Evolutionary conservation across 2,329 filamentous ascomycete species (phyloP).

Genomic region (Penicillium sp.): DNA sequence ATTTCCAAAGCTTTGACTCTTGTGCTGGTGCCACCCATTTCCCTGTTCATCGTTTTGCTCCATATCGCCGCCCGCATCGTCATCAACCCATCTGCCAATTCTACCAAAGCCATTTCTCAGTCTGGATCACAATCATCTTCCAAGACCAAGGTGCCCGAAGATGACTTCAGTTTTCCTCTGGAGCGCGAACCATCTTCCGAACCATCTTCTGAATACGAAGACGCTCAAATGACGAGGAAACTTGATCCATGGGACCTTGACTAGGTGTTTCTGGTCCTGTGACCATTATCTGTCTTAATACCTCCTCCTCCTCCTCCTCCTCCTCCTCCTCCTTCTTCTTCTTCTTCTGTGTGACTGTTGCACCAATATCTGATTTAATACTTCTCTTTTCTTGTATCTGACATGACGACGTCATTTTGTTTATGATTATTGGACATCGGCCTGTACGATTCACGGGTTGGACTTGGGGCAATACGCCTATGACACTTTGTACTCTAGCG

Average conservation of each 20-base stretch:
- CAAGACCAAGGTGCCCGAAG: constrained; percentile 27
- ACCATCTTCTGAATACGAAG: constrained; percentile 25
- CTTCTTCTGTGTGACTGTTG: constrained; percentile 6
- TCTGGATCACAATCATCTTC: constrained; percentile 17
- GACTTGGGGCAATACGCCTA: neutral
- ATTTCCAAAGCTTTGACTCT: constrained; percentile 76
- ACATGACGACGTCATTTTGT: constrained; percentile 11
- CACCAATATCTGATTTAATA: constrained; percentile 15
- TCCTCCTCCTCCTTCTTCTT: constrained; percentile 2
- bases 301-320: neutral
- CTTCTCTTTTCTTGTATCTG: constrained; percentile 3
- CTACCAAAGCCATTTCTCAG: constrained; percentile 17
- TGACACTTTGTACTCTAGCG: constrained; percentile 17
- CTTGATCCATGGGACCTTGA: constrained; percentile 32
- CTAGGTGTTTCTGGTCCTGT: constrained; percentile 1
- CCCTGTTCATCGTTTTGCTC: constrained; percentile 76
- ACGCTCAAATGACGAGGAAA: constrained; percentile 16
- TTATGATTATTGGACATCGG: neutral
- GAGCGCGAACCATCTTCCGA: constrained; percentile 30
- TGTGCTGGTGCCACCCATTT: constrained; percentile 75
- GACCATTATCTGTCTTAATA: neutral
- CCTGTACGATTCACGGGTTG: neutral
- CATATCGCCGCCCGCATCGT: constrained; percentile 76
- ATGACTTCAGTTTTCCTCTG: constrained; percentile 42
- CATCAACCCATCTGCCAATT: constrained; percentile 28